Evolutionary conservation across 116 monocot genomes (phyloP).

Genomic region (Dioscorea cayenensis): DNA sequence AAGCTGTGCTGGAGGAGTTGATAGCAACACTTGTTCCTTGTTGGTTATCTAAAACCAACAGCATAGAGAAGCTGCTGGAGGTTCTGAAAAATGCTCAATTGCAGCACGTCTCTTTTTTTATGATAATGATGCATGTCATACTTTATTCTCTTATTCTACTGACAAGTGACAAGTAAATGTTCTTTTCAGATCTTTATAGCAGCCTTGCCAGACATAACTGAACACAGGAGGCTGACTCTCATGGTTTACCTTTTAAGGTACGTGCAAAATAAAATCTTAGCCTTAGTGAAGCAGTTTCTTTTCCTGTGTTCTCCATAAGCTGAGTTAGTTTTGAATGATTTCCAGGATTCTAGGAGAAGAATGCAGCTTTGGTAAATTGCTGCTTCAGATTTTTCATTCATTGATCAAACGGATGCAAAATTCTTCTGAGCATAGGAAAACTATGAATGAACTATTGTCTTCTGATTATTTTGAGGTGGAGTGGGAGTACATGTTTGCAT

Average conservation of each 20-base stretch:
- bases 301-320: conserved; percentile 4
- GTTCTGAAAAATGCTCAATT: conserved; percentile 22
- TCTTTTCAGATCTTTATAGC: conserved; percentile 67
- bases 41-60: conserved; percentile 58
- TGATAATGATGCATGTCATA: not conserved
- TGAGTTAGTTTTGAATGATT: conserved; percentile 3
- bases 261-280: not conserved
- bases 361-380: conserved; percentile 44
- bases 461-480: conserved; percentile 13
- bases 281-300: not conserved
- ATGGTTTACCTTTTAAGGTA: conserved; percentile 87
- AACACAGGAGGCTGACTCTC: conserved; percentile 50
- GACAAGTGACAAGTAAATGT: not conserved
- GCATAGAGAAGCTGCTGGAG: conserved; percentile 66
- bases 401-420: conserved; percentile 21
- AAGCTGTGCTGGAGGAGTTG: conserved; percentile 68
- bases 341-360: conserved; percentile 76
- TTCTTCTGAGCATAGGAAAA: conserved; percentile 12
- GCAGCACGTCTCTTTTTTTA: not conserved
- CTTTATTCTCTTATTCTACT: not conserved
- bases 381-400: conserved; percentile 48
- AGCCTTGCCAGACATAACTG: conserved; percentile 63
- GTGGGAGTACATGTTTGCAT: conserved; percentile 73
- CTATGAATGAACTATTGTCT: conserved; percentile 7
- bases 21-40: conserved; percentile 74